Conservation (phyloP, 2,329 filamentous ascomycete genomes). For the Microcera coccophila region DNA sequence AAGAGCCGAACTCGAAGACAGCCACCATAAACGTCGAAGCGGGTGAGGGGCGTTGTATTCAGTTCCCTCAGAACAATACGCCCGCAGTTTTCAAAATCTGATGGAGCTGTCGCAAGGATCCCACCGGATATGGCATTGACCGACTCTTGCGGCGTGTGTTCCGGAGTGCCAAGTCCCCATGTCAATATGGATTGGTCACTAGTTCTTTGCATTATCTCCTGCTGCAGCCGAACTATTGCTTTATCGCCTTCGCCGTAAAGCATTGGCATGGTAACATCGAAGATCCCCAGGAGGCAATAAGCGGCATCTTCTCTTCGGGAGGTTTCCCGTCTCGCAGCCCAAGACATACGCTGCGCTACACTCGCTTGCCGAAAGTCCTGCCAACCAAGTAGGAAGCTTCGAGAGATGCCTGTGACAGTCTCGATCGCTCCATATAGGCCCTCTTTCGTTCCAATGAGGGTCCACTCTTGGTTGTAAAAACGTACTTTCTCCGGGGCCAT, state of each 20-base stretch:
- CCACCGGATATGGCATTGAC: background rate
- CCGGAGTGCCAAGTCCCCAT: conserved; percentile 7
- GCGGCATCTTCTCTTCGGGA: conserved; percentile 16
- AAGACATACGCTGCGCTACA: conserved; percentile 21
- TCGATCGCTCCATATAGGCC: conserved; percentile 17
- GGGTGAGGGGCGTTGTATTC: background rate
- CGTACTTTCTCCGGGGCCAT: conserved; percentile 17
- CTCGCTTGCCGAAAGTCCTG: conserved; percentile 8
- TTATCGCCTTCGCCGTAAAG: conserved; percentile 16
- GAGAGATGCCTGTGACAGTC: conserved; percentile 27
- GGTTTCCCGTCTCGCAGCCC: conserved; percentile 13
- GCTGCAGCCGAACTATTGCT: conserved; percentile 15
- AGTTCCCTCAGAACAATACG: conserved; percentile 4
- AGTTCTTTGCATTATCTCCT: conserved; percentile 13
- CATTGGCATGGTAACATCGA: conserved; percentile 14
- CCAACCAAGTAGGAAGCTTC: conserved; percentile 5
- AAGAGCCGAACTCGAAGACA: conserved; percentile 4
- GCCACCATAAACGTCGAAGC: conserved; percentile 7
- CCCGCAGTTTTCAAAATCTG: conserved; percentile 6
- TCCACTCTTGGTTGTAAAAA: conserved; percentile 21
- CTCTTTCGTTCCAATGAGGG: conserved; percentile 2
- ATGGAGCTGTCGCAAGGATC: conserved; percentile 3
- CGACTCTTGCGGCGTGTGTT: background rate
- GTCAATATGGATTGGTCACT: conserved; percentile 19
- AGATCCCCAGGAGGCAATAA: conserved; percentile 20